These are phyloP conservation scores for Thermomucor indicae-seudaticae DNA, from an alignment of 371 early-diverging fungal genomes.

Conservation along the genomic window DNA sequence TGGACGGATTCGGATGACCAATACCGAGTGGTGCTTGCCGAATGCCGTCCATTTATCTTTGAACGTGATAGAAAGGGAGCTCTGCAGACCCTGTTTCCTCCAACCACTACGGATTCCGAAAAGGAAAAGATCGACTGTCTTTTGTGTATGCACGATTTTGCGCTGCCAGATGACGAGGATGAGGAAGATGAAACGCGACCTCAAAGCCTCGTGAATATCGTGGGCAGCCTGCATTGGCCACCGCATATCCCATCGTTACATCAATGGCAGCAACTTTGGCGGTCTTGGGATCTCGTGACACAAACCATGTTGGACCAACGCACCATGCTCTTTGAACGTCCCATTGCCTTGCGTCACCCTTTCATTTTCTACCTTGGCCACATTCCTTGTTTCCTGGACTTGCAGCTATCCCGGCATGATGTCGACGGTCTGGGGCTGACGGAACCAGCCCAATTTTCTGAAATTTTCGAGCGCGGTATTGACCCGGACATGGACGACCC, in stretches of 20 bases:
- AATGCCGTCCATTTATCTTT: conserved; percentile 67
- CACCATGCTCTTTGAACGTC: conserved; percentile 58
- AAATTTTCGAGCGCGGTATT: conserved; percentile 91
- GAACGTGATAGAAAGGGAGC: conserved; percentile 13
- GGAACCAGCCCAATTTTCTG: conserved; percentile 59
- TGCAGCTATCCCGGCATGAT: conserved; percentile 65
- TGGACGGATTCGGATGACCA: conserved; percentile 62
- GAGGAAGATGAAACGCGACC: conserved; percentile 2
- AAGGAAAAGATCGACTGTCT: conserved; percentile 4
- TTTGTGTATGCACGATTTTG: conserved; percentile 2
- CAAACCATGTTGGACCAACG: conserved; percentile 53
- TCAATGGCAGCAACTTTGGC: conserved; percentile 82
- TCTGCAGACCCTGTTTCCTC: conserved; percentile 6
- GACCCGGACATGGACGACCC: conserved; percentile 89
- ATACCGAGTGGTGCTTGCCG: conserved; percentile 73
- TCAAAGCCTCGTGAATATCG: conserved; percentile 1
- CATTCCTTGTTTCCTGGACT: conserved; percentile 83
- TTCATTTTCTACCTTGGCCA: conserved; percentile 92
- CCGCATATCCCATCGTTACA: conserved; percentile 39
- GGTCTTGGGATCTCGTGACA: conserved; percentile 74
- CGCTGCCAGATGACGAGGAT: not conserved
- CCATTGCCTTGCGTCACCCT: conserved; percentile 84
- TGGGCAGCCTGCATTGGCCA: conserved; percentile 19
- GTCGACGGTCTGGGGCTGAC: conserved; percentile 35
- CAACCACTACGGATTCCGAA: conserved; percentile 9